Conservation (phyloP, 257 asterid genomes). For the Nicotiana paniculata region DNA sequence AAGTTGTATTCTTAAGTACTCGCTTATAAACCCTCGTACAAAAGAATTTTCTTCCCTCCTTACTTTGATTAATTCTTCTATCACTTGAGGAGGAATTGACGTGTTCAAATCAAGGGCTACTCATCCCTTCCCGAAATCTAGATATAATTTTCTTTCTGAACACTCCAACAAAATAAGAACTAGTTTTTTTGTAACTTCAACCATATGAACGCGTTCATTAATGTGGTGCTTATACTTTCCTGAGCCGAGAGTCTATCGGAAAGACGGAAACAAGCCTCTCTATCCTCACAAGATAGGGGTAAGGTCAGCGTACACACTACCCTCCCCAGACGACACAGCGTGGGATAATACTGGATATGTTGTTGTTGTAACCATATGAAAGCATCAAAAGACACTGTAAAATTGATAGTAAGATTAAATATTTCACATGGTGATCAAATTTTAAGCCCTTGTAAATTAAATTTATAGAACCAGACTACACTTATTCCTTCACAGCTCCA, state of each 20-base stretch:
- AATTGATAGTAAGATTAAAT: not conserved
- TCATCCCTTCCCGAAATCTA: not conserved
- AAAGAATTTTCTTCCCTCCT: not conserved
- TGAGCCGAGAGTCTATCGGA: too few species aligned
- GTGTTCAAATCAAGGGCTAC: not conserved
- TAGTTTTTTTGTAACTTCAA: not conserved
- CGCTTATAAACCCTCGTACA: not conserved
- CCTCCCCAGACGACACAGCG: too few species aligned
- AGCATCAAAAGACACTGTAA: not conserved
- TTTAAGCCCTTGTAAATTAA: not conserved
- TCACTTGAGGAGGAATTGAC: not conserved
- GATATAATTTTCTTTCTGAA: not conserved
- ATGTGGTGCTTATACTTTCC: too few species aligned
- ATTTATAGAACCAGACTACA: not conserved
- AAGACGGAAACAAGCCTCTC: too few species aligned
- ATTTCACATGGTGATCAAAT: not conserved
- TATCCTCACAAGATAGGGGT: too few species aligned
- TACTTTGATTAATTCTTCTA: not conserved
- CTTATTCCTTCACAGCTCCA: not conserved
- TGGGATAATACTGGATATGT: too few species aligned
- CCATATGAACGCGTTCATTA: not conserved
- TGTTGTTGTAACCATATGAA: not conserved
- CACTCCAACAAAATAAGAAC: not conserved
- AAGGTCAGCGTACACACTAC: too few species aligned
- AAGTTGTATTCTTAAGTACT: not conserved